Percentiles rank a stretch among this genome's conserved stretches.
Conservation (phyloP, 192 early-diverging fungal genomes). For the Entophlyctis helioformis region DNA sequence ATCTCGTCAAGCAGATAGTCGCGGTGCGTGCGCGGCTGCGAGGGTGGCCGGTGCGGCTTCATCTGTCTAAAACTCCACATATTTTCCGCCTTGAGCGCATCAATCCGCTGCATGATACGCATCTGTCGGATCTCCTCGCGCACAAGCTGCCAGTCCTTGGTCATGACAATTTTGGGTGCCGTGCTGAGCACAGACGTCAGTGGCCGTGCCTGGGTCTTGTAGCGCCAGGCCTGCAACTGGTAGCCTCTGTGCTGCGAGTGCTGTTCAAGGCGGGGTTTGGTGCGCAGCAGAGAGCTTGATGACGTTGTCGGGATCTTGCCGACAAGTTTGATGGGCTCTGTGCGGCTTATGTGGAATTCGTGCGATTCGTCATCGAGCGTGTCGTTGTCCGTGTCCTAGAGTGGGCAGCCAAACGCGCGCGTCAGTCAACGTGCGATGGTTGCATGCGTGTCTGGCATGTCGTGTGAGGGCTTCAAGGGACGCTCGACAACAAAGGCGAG, state of each 20-base stretch:
- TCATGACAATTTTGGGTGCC: not conserved
- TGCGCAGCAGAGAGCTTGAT: not conserved
- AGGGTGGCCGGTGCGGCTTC: constrained; percentile 44
- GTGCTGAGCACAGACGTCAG: not conserved
- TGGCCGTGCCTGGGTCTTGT: too few relatives aligned
- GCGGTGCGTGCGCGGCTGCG: constrained; percentile 53
- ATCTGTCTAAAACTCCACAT: constrained; percentile 68
- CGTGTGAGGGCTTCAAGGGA: too few relatives aligned
- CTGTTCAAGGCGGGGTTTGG: not conserved
- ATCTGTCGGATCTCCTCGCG: constrained; percentile 61
- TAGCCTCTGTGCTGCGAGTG: not conserved
- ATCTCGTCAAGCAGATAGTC: constrained; percentile 71
- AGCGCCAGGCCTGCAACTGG: not conserved
- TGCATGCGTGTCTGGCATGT: too few relatives aligned
- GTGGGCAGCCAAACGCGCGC: too few relatives aligned
- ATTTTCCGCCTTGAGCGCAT: constrained; percentile 53
- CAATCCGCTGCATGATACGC: constrained; percentile 52
- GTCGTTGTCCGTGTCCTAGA: too few relatives aligned
- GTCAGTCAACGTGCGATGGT: too few relatives aligned
- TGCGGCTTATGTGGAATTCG: too few relatives aligned
- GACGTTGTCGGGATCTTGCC: not conserved
- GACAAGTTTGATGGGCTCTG: too few relatives aligned
- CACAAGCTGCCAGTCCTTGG: constrained; percentile 34
- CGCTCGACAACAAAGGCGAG: too few relatives aligned
- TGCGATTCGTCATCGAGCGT: too few relatives aligned